phyloP scores from a whole-genome alignment of 2,329 filamentous ascomycete genomes.

The Diplodia sapinea region DNA sequence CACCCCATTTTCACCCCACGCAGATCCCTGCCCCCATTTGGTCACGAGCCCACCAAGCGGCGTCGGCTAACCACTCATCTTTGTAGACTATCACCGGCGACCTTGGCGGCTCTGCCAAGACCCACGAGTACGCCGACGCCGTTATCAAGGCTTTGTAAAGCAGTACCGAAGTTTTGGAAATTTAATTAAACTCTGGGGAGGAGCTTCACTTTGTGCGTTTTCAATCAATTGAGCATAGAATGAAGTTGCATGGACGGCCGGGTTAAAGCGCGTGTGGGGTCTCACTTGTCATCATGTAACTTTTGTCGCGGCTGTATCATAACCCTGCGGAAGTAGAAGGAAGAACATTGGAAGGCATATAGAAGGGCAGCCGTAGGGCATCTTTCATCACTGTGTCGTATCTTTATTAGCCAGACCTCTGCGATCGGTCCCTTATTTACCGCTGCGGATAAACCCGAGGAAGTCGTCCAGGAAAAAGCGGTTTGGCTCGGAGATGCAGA shows the following conservation, averaged over 20 bases:
- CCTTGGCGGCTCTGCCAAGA: constrained; percentile 95
- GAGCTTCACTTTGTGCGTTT: not conserved
- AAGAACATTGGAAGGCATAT: constrained; percentile 8
- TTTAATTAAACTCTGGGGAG: constrained; percentile 1
- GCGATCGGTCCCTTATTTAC: not conserved
- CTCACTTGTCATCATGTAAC: constrained; percentile 22
- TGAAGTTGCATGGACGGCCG: constrained; percentile 10
- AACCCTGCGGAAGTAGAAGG: constrained; percentile 15
- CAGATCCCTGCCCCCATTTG: constrained; percentile 34
- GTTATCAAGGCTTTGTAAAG: constrained; percentile 72
- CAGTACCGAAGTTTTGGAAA: not conserved
- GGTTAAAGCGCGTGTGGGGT: constrained; percentile 2
- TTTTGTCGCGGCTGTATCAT: constrained; percentile 24
- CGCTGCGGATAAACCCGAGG: not conserved
- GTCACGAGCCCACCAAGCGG: constrained; percentile 8
- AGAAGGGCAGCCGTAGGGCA: not conserved
- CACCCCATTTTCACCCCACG: not conserved
- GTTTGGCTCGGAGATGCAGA: not conserved
- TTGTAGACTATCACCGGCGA: constrained; percentile 82
- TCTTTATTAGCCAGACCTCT: not conserved
- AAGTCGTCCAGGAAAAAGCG: not conserved
- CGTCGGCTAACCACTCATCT: constrained; percentile 30
- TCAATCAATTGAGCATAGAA: constrained; percentile 9
- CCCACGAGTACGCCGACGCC: constrained; percentile 87
- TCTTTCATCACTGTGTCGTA: not conserved